A percentile compares a stretch with the other conserved stretches of the same genome.
Evolutionary conservation across 768 basidiomycete species (phyloP).

Genomic region (Chlorophyllum brunneum): DNA sequence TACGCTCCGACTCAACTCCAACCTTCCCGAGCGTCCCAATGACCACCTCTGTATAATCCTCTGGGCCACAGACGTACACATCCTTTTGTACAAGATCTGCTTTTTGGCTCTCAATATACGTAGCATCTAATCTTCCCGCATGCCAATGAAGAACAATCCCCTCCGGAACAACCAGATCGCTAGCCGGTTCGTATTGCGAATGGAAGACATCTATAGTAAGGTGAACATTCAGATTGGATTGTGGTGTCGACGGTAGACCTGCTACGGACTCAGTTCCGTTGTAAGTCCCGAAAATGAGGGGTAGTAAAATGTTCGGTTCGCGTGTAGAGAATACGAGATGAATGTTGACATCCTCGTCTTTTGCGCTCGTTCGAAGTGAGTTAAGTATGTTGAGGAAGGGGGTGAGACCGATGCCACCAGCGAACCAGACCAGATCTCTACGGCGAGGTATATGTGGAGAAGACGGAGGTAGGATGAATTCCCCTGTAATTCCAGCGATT

Average conservation of each 20-base stretch:
- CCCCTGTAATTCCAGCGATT: conserved; percentile 52
- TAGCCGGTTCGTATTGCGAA: conserved; percentile 7
- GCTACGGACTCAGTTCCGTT: background rate
- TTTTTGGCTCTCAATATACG: conserved; percentile 15
- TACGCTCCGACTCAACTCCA: conserved; percentile 29
- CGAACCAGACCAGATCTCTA: conserved; percentile 48
- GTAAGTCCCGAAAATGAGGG: conserved; percentile 33
- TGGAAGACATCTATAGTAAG: conserved; percentile 42
- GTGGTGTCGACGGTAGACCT: too few species aligned
- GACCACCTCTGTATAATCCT: conserved; percentile 37
- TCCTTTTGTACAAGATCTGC: conserved; percentile 21
- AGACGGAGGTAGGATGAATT: conserved; percentile 37
- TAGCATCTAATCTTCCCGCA: conserved; percentile 20
- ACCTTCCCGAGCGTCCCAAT: conserved; percentile 28
- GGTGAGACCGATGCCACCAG: conserved; percentile 63
- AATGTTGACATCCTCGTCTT: conserved; percentile 30
- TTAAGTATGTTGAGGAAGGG: conserved; percentile 56
- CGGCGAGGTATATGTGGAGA: conserved; percentile 1
- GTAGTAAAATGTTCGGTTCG: conserved; percentile 48
- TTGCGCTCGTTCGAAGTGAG: conserved; percentile 13
- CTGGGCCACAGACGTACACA: conserved; percentile 51
- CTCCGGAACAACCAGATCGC: background rate
- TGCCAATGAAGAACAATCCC: conserved; percentile 15
- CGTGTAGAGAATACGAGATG: conserved; percentile 46
- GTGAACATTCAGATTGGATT: conserved; percentile 14